Conservation (phyloP, 1,139 yeast genomes). For the Geotrichum citri-aurantii region DNA sequence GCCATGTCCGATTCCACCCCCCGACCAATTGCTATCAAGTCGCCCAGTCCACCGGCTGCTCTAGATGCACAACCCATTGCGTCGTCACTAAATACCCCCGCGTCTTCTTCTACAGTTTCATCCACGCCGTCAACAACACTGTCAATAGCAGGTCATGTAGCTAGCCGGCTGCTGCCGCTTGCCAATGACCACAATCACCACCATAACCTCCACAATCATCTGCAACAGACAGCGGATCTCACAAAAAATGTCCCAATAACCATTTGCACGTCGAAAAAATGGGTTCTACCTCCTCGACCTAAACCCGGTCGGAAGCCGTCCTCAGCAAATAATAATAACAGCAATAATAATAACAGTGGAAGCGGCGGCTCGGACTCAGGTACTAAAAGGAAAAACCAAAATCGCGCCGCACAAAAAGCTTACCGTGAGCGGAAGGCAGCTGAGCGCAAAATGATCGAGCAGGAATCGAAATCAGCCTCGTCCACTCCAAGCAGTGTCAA, state of each 20-base stretch:
- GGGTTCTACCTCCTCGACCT: slow-evolving; percentile 89
- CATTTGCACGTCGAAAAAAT: slow-evolving; percentile 60
- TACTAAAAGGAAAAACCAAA: slow-evolving; percentile 84
- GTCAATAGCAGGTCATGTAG: neutral
- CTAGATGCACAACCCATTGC: neutral
- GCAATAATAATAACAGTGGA: neutral
- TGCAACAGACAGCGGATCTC: neutral
- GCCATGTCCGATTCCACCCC: neutral
- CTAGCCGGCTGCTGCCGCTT: neutral
- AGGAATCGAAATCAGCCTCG: slow-evolving; percentile 36
- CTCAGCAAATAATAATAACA: neutral
- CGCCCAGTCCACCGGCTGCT: neutral
- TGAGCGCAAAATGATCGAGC: slow-evolving; percentile 41
- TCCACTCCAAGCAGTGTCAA: neutral
- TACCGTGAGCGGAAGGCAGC: slow-evolving; percentile 81
- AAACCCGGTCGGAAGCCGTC: slow-evolving; percentile 92
- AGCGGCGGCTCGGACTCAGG: slow-evolving; percentile 39
- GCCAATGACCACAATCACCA: neutral
- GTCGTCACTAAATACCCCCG: neutral
- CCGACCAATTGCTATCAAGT: slow-evolving; percentile 6
- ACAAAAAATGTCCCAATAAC: neutral
- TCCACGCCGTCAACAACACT: neutral
- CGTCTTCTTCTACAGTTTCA: neutral
- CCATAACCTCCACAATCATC: neutral
- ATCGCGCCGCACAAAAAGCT: slow-evolving; percentile 95